Evolutionary conservation across 2,329 filamentous ascomycete species (phyloP).

Genomic region (Xylaria sp.): DNA sequence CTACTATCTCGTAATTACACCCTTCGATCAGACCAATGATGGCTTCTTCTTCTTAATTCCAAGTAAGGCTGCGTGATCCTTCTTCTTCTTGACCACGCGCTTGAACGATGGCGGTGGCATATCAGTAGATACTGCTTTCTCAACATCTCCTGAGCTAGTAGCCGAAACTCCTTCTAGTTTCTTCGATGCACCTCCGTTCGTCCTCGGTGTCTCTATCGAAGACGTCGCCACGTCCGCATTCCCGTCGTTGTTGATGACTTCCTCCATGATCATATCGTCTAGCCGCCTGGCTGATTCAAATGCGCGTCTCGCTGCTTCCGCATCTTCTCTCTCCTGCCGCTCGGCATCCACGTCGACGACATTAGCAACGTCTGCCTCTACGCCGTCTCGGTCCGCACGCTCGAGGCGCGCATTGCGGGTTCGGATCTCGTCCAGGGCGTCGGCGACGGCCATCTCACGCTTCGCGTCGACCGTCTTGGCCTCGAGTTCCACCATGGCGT

Average conservation of each 20-base stretch:
- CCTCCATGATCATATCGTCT: slow-evolving; percentile 63
- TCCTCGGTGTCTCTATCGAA: slow-evolving; percentile 15
- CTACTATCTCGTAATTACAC: neutral
- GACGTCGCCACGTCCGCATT: slow-evolving; percentile 14
- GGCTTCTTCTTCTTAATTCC: slow-evolving; percentile 93
- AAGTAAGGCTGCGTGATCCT: slow-evolving; percentile 77
- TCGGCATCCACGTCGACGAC: slow-evolving; percentile 69
- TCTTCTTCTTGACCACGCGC: slow-evolving; percentile 85
- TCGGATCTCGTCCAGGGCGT: slow-evolving; percentile 93
- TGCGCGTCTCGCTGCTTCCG: slow-evolving; percentile 80
- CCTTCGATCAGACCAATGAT: slow-evolving; percentile 59
- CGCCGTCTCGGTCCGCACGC: slow-evolving; percentile 75
- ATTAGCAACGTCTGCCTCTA: slow-evolving; percentile 66
- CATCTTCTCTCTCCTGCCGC: slow-evolving; percentile 81
- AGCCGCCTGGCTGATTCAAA: slow-evolving; percentile 74
- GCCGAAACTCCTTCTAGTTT: slow-evolving; percentile 38
- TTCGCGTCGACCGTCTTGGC: slow-evolving; percentile 93
- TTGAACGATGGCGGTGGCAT: slow-evolving; percentile 76
- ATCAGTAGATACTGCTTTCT: slow-evolving; percentile 42
- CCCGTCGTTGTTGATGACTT: slow-evolving; percentile 50
- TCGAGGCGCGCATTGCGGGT: slow-evolving; percentile 91
- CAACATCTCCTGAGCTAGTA: slow-evolving; percentile 39
- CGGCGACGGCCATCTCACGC: slow-evolving; percentile 94
- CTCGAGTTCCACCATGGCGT: slow-evolving; percentile 95
- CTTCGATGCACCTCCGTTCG: slow-evolving; percentile 10